phyloP scores from a whole-genome alignment of 768 basidiomycete genomes.

The Tylopilus felleus region DNA sequence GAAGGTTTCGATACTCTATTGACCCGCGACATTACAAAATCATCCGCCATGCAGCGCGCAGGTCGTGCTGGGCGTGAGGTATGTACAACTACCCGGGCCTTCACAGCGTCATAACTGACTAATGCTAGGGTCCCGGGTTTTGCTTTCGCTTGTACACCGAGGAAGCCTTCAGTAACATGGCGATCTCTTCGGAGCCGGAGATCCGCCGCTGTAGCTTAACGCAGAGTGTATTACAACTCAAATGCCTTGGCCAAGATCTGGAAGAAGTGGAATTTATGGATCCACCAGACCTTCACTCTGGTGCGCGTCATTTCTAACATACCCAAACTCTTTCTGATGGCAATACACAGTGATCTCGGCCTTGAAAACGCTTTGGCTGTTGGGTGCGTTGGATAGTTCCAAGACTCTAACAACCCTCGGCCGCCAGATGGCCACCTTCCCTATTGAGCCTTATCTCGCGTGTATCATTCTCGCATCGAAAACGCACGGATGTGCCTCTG shows the following conservation, averaged over 20 bases:
- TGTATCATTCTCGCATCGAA: conserved; percentile 78
- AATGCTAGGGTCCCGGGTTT: conserved; percentile 62
- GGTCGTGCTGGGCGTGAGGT: conserved; percentile 97
- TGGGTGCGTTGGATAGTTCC: conserved; percentile 71
- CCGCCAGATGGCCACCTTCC: conserved; percentile 83
- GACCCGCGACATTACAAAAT: conserved; percentile 80
- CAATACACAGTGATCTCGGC: conserved; percentile 50
- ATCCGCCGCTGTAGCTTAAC: conserved; percentile 85
- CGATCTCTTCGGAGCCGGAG: conserved; percentile 74
- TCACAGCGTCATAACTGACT: background rate
- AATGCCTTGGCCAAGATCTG: conserved; percentile 77
- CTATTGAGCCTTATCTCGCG: conserved; percentile 83
- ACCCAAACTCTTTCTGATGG: background rate
- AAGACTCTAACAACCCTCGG: conserved; percentile 71
- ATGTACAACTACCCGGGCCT: background rate
- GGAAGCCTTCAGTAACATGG: conserved; percentile 65
- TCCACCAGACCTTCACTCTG: conserved; percentile 66
- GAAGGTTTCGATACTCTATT: conserved; percentile 86
- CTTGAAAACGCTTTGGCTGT: conserved; percentile 68
- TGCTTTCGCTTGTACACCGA: conserved; percentile 96
- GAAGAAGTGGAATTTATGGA: conserved; percentile 89
- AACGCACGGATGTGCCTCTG: conserved; percentile 65
- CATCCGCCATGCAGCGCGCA: conserved; percentile 89
- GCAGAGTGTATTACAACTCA: conserved; percentile 80
- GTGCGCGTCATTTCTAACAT: conserved; percentile 44